phyloP scores from a whole-genome alignment of 2,329 filamentous ascomycete species.

The Chaetomium sp. region DNA sequence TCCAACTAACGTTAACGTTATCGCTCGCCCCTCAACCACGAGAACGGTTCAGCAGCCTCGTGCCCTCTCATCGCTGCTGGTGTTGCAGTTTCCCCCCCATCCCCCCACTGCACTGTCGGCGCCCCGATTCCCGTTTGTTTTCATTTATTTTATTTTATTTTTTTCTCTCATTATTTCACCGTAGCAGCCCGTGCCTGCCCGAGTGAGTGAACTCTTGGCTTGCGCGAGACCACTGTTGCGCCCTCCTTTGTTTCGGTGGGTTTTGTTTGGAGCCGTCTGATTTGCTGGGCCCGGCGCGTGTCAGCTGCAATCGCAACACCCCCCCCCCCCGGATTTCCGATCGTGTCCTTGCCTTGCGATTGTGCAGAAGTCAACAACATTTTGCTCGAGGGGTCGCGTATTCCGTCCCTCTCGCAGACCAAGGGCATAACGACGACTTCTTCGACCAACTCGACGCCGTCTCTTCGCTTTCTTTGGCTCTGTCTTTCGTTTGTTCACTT shows the following conservation, averaged over 20 bases:
- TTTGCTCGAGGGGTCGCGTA: slow-evolving; percentile 19
- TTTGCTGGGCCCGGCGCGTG: slow-evolving; percentile 21
- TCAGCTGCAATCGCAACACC: slow-evolving; percentile 10
- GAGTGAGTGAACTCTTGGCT: background rate
- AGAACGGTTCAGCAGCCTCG: slow-evolving; percentile 16
- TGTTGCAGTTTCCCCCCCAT: background rate
- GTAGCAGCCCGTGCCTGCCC: slow-evolving; percentile 6
- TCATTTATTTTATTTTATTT: slow-evolving; percentile 3
- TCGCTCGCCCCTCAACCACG: slow-evolving; percentile 6
- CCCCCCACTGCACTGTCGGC: slow-evolving; percentile 6
- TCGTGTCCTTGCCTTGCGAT: background rate
- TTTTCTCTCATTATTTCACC: slow-evolving; percentile 3
- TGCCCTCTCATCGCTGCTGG: slow-evolving; percentile 22
- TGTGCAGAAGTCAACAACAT: slow-evolving; percentile 18
- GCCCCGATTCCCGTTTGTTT: slow-evolving; percentile 4
- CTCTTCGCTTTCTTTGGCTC: slow-evolving; percentile 9
- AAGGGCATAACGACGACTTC: slow-evolving; percentile 13
- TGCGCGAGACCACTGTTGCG: slow-evolving; percentile 6
- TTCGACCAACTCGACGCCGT: slow-evolving; percentile 11
- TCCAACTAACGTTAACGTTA: background rate
- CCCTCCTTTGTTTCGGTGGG: slow-evolving; percentile 7
- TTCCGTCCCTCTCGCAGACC: slow-evolving; percentile 2
- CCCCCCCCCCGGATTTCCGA: background rate
- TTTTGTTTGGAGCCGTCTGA: slow-evolving; percentile 16
- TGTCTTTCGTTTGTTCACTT: slow-evolving; percentile 3